Evolutionary conservation across 352 stramenopile genomes (phyloP).

Genomic region (Globisporangium spiculum): DNA sequence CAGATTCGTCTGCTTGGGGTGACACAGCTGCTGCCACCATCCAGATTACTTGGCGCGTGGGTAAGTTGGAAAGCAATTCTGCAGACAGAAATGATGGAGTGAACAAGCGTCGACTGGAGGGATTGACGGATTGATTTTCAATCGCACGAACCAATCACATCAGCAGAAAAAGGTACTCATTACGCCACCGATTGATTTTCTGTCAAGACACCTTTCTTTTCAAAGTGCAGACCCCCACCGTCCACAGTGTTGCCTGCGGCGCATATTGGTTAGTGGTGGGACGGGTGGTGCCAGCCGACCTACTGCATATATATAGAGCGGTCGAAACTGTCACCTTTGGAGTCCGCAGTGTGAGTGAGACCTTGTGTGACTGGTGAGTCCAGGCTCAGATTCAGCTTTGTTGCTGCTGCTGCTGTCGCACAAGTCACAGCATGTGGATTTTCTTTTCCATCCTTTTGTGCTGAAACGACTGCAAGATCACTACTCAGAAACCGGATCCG

Average conservation of each 20-base stretch:
- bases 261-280: neutral
- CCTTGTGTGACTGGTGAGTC: too few relatives aligned
- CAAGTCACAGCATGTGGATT: too few relatives aligned
- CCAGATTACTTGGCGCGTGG: too few relatives aligned
- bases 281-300: too few relatives aligned
- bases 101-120: neutral
- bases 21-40: constrained; percentile 6
- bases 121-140: neutral
- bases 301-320: too few relatives aligned
- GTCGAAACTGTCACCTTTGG: too few relatives aligned
- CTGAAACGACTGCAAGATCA: neutral
- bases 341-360: too few relatives aligned
- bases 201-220: neutral
- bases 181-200: neutral
- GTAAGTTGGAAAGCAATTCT: too few relatives aligned
- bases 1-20: constrained; percentile 5
- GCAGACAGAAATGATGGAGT: too few relatives aligned
- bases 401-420: too few relatives aligned
- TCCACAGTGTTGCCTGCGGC: neutral
- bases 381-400: too few relatives aligned
- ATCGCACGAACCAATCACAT: neutral
- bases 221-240: neutral
- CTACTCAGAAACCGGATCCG: neutral
- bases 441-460: too few relatives aligned
- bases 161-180: neutral